Evolutionary conservation across 73 alveolate species (phyloP), one percentile per base, ranked within the genome.

Genomic region (Stentor roeselii): DNA sequence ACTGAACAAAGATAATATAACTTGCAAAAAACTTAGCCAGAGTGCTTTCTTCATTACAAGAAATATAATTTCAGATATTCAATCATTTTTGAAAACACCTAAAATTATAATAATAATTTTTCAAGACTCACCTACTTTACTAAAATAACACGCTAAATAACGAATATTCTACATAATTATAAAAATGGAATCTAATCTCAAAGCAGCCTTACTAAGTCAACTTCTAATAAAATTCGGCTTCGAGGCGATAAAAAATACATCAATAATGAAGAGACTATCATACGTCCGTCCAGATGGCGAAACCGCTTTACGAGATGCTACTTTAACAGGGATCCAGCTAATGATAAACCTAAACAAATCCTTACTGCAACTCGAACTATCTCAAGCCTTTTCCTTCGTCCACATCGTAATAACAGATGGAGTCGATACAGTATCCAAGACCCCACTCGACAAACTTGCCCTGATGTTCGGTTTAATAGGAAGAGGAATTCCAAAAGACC

Each of bases 321-420:
- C 34, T 30, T 36, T 14, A 67, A 30, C 41, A 0, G 80, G 80
- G 14, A 11, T 67, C 15, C 27, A 40, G 1, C 37, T 67, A n/a
- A 67, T 67, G 27, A 36, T 67, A 36, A 67, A 32, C 27, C 80
- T 67, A 1, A 67, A 67, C 34, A 27, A 21, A 67, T 36, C n/a
- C 11, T 34, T 67, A 67, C 11, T 11, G 27, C 15, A 67, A 32
- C 37, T 67, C 2, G 80, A 40, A 30, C 21, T 40, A 1, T 15
- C 42, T 21, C 3, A 67, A 34, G 41, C 34, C 21, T 67, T 36
- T 14, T 27, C 21, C 42, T 67, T 67, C 2, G 41, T 67, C 34
- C 80, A 67, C 34, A 67, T 67, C 37, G 80, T 67, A 15, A 67
- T 67, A 67, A 67, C 80, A 21, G 80, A 67, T 67, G 80, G 80